Evolutionary conservation across 257 asterid genomes (phyloP).

Genomic region (Jacaranda mimosifolia): DNA sequence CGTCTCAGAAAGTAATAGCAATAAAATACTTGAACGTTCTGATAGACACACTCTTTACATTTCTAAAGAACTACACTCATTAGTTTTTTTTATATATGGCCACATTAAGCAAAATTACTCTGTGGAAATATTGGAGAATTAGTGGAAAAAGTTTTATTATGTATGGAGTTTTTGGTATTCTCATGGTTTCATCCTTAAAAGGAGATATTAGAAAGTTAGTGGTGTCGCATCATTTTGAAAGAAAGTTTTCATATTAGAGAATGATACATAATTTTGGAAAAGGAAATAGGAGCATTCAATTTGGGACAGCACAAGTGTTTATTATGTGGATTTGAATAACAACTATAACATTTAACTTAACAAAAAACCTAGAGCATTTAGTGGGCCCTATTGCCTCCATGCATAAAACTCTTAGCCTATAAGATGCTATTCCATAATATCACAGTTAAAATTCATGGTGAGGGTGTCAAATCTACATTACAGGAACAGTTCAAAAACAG

Average conservation of each 20-base stretch:
- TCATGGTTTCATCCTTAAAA: background rate
- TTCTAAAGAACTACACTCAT: background rate
- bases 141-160: too few relatives aligned
- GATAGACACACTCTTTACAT: background rate
- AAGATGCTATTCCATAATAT: background rate
- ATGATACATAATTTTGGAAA: background rate
- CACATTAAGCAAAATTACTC: background rate
- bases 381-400: background rate
- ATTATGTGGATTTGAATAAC: background rate
- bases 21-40: background rate
- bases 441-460: background rate
- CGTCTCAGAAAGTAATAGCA: background rate
- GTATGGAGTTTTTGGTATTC: background rate
- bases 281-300: conserved; percentile 3
- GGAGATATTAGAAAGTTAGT: background rate
- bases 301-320: background rate
- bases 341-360: background rate
- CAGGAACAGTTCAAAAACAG: background rate
- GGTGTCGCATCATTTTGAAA: background rate
- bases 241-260: background rate
- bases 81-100: background rate
- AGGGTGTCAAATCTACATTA: background rate
- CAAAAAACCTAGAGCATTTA: background rate
- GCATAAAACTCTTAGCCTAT: background rate
- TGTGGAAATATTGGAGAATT: background rate